Evolutionary conservation across 352 stramenopile species (phyloP).

Genomic region (Phytophthora kernoviae): DNA sequence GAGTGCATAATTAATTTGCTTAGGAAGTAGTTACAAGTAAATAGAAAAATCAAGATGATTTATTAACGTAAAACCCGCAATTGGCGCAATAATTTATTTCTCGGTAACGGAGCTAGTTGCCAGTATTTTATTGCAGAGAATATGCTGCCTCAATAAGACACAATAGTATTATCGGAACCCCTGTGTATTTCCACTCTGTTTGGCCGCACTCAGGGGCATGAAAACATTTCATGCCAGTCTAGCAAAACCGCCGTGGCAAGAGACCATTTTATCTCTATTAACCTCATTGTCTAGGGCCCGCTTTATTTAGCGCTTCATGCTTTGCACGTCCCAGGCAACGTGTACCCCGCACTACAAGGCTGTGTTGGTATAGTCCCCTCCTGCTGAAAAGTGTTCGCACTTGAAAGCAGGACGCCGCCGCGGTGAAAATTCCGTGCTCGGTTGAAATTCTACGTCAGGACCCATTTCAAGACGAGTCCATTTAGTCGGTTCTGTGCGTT

Average conservation of each 20-base stretch:
- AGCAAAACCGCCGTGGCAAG: background rate
- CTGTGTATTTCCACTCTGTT: no score
- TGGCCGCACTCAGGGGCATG: no score
- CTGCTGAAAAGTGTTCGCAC: constrained; percentile 2
- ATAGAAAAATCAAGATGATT: no score
- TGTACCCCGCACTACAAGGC: background rate
- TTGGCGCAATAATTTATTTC: no score
- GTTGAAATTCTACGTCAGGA: background rate
- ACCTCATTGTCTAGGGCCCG: background rate
- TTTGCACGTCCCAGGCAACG: background rate
- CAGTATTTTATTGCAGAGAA: no score
- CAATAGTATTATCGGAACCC: no score
- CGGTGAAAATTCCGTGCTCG: background rate
- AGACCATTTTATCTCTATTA: background rate
- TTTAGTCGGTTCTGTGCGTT: background rate
- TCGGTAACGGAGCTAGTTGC: no score
- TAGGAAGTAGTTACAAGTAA: no score
- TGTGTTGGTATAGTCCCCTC: background rate
- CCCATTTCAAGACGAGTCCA: background rate
- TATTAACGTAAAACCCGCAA: no score
- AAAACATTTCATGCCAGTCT: no score
- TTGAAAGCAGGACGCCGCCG: background rate
- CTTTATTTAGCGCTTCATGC: constrained; percentile 2
- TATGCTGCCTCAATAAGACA: no score
- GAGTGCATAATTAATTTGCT: no score